Evolutionary conservation across 257 asterid genomes (phyloP), one percentile per base, ranked within the genome.

Genomic region (Pogostemon cablin): DNA sequence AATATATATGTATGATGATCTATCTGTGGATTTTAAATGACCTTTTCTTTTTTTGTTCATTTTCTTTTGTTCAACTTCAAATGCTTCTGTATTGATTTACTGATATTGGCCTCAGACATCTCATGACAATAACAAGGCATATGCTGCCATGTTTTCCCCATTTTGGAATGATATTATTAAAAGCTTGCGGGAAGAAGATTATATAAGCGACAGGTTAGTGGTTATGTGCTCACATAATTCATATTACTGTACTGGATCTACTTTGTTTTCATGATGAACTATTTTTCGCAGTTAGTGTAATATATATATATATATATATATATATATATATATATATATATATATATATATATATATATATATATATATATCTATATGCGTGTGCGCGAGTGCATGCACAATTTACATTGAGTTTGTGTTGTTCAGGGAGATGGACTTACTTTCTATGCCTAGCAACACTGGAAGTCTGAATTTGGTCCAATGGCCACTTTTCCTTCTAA

Each of bases 401-500:
- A 65, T 46, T 49, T 25, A 25, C 32, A 25, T 25, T 25, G 32
- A 25, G 32, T 25, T 25, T 25, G 32, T 25, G 32, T 25, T 25
- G 32, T 25, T 59, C 76, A 95, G 99, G 88, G 99, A 95, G 83
- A 95, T 84, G 99, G 93, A 95, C 86, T 90, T 95, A 76, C 96
- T 95, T 78, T 91, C 89, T 32, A 91, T 95, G 99, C 99, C 99
- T 15, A 89, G 98, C 87, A 95, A 95, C 81, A 78, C 74, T 52
- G 99, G 99, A 80, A 95, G 92, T 81, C 77, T 95, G 73, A 78
- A 72, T 79, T 85, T 95, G 78, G 99, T 95, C 42, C 99, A 95
- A 69, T 95, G 99, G 99, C 99, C 99, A 32, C 92, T 95, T 71
- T 95, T 95, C 77, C 98, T 95, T 78, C 88, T 95, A 56, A 89